These are phyloP conservation scores for Apiotrichum montevideense DNA, from an alignment of 1,284 basidiomycete genomes.

Conservation along the genomic window DNA sequence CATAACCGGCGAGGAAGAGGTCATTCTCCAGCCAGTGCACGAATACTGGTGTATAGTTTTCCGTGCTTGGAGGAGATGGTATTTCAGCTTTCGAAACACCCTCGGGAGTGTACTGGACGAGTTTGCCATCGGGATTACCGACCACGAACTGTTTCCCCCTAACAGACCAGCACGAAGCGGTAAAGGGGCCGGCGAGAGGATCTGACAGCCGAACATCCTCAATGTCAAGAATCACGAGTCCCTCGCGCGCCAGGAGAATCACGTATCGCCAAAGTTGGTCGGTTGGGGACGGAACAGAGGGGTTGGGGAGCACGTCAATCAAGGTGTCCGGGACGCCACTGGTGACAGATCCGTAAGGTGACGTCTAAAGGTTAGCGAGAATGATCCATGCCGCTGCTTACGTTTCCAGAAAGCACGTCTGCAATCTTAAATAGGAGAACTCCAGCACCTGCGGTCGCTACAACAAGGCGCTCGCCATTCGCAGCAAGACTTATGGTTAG, in stretches of 20 bases:
- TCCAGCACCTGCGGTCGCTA: conserved; percentile 28
- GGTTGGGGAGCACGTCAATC: conserved; percentile 49
- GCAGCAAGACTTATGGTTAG: conserved; percentile 31
- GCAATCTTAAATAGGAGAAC: conserved; percentile 29
- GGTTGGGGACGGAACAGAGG: conserved; percentile 25
- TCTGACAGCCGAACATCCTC: conserved; percentile 22
- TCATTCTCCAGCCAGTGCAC: conserved; percentile 55
- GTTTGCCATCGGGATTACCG: conserved; percentile 46
- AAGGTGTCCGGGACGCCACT: conserved; percentile 33
- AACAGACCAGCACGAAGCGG: conserved; percentile 51
- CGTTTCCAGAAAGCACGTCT: conserved; percentile 35
- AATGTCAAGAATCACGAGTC: conserved; percentile 40
- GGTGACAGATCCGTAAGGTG: conserved; percentile 34
- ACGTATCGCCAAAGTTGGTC: conserved; percentile 41
- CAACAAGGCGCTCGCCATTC: conserved; percentile 36
- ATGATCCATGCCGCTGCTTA: conserved; percentile 13
- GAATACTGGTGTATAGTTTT: conserved; percentile 32
- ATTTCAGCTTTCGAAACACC: conserved; percentile 50
- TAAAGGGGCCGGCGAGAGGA: conserved; percentile 33
- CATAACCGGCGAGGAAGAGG: conserved; percentile 52
- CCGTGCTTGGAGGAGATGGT: conserved; percentile 41
- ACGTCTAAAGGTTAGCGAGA: conserved; percentile 20
- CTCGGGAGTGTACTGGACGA: conserved; percentile 52
- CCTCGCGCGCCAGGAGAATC: conserved; percentile 38
- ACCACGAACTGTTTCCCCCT: conserved; percentile 55